Conservation (phyloP, 805 yeast genomes). For the Schizosaccharomyces osmophilus region DNA sequence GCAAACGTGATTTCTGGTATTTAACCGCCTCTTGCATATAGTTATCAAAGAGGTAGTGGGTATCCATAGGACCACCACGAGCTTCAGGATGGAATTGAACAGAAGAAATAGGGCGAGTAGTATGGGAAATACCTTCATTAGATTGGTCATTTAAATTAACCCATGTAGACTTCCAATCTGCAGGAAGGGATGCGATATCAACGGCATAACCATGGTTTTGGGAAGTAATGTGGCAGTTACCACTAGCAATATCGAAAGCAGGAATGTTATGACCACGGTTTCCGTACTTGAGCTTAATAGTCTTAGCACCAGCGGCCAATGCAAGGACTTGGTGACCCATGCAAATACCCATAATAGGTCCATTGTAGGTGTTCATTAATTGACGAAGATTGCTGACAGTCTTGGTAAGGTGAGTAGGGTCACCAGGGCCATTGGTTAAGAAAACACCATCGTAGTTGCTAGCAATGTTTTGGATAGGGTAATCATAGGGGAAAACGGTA, state of each 20-base stretch:
- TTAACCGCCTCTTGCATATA: constrained; percentile 46
- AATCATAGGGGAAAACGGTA: constrained; percentile 90
- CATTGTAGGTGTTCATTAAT: constrained; percentile 39
- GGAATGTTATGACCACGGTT: constrained; percentile 99
- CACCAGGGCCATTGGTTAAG: constrained; percentile 92
- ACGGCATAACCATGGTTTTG: constrained; percentile 98
- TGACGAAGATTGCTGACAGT: constrained; percentile 53
- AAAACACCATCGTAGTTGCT: constrained; percentile 84
- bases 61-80: constrained; percentile 94
- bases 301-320: constrained; percentile 82
- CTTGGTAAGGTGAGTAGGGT: constrained; percentile 69
- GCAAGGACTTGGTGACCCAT: constrained; percentile 93
- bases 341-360: constrained; percentile 94
- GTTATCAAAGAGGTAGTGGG: constrained; percentile 72
- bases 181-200: constrained; percentile 48
- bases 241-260: constrained; percentile 67
- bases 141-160: constrained; percentile 84
- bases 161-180: constrained; percentile 67
- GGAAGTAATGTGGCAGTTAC: constrained; percentile 93
- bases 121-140: constrained; percentile 93
- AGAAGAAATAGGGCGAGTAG: constrained; percentile 67
- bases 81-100: constrained; percentile 99
- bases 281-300: constrained; percentile 83
- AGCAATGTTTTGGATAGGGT: constrained; percentile 76
- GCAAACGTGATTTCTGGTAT: constrained; percentile 10